These are phyloP conservation scores for Neoboletus subvelutipes DNA, from an alignment of 768 basidiomycete species.

Conservation along the genomic window DNA sequence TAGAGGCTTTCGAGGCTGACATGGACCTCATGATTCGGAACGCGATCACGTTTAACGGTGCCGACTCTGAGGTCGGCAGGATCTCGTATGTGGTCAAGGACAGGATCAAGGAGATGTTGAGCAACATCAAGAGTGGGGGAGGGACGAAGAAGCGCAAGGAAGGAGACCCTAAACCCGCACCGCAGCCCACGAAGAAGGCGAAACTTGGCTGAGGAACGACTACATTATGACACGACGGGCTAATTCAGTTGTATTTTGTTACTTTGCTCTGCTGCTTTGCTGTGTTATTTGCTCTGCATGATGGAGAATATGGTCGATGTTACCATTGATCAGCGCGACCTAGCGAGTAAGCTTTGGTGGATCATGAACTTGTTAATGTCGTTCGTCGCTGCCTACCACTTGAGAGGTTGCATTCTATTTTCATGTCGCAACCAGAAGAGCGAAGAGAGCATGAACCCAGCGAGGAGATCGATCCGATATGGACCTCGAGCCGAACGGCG, in stretches of 20 bases:
- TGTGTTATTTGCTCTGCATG: slow-evolving; percentile 27
- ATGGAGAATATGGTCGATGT: neutral
- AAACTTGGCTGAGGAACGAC: slow-evolving; percentile 50
- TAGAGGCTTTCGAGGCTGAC: slow-evolving; percentile 82
- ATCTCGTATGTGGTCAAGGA: slow-evolving; percentile 52
- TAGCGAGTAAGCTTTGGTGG: neutral
- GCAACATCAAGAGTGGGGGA: slow-evolving; percentile 41
- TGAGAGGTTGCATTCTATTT: neutral
- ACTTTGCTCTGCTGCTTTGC: slow-evolving; percentile 31
- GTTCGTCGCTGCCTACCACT: neutral
- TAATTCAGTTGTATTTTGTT: slow-evolving; percentile 32
- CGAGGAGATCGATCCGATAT: slow-evolving; percentile 69
- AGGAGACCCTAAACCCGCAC: slow-evolving; percentile 52
- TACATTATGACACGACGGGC: slow-evolving; percentile 24
- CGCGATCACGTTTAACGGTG: slow-evolving; percentile 85
- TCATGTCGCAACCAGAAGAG: slow-evolving; percentile 26
- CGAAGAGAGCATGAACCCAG: slow-evolving; percentile 11
- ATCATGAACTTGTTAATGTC: neutral
- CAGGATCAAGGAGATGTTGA: slow-evolving; percentile 54
- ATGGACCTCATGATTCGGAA: slow-evolving; percentile 86
- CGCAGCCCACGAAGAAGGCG: slow-evolving; percentile 67
- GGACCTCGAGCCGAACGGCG: slow-evolving; percentile 78
- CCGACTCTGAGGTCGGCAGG: slow-evolving; percentile 73
- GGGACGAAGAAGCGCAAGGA: slow-evolving; percentile 74
- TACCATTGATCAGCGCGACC: neutral